Percentiles rank a stretch among this genome's conserved stretches.
These are phyloP conservation scores for Mucor mucedo DNA, from an alignment of 371 early-diverging fungal species.

Conservation along the genomic window DNA sequence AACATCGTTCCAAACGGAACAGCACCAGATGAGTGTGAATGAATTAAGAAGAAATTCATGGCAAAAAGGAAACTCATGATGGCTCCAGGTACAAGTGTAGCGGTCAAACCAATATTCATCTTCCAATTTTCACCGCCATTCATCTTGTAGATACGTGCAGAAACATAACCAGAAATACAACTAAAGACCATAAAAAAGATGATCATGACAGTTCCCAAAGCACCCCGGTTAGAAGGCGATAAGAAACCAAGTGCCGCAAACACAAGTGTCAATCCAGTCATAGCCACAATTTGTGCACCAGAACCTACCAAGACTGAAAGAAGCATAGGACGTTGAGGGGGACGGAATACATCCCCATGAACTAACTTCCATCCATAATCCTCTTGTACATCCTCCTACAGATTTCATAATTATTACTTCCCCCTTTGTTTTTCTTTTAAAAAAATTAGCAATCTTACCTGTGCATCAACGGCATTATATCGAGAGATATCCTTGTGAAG, in stretches of 20 bases:
- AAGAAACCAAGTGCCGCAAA: conserved; percentile 97
- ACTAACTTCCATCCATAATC: conserved; percentile 94
- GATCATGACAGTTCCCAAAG: conserved; percentile 88
- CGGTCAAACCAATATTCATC: conserved; percentile 81
- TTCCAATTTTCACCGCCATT: conserved; percentile 90
- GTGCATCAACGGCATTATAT: conserved; percentile 75
- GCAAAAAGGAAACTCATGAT: conserved; percentile 73
- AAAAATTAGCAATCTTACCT: conserved; percentile 22
- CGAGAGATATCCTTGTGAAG: conserved; percentile 86
- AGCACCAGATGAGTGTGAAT: conserved; percentile 87
- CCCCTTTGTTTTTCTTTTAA: not conserved
- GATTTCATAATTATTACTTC: not conserved
- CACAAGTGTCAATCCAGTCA: conserved; percentile 79
- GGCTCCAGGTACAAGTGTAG: conserved; percentile 82
- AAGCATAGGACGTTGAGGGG: conserved; percentile 79
- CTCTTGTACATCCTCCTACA: conserved; percentile 79
- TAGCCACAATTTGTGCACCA: conserved; percentile 89
- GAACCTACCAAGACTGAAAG: conserved; percentile 89
- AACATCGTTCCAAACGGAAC: conserved; percentile 93
- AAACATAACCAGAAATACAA: conserved; percentile 84
- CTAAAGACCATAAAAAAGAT: conserved; percentile 90
- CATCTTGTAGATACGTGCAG: conserved; percentile 93
- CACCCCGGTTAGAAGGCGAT: conserved; percentile 94
- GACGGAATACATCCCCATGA: conserved; percentile 94
- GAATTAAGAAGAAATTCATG: conserved; percentile 91